Base-by-base conservation (phyloP, 2,329 filamentous ascomycete genomes). In the Diaporthe eres region DNA sequence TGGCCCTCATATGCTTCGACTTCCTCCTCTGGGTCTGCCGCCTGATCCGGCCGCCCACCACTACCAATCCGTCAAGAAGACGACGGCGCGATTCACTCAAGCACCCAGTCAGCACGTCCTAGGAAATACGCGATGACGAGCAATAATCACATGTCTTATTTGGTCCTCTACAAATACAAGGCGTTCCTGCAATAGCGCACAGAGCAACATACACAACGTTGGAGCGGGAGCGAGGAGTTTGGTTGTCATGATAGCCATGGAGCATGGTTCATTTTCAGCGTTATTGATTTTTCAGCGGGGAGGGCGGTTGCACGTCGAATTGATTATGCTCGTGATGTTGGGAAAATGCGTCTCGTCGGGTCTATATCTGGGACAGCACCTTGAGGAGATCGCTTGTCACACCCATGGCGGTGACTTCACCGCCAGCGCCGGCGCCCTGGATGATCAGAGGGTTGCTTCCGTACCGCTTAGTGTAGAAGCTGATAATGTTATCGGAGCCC, bases 401-500 rank as follows among this genome's bases (percentile, higher is more conserved):
- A 76, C 97, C 97, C 96, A 98, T 98, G 39, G 97, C 97, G 47
- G 97, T 99, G 72, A 98, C 95, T 60, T 98, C 96, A 78, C 94
- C 96, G 80, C 97, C 97, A 37, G 97, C 97, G 77, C 96, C 97
- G 49, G 95, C 95, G 76, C 97, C 97, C 87, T 98, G 96, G 78
- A 99, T 92, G 82, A 98, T 98, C 78, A 99, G 88, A 58, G 97
- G 96, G 85, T 96, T 97, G 82, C 88, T 90, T 75, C 95, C 95
- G 83, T 99, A 99, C 81, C 97, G 91, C 89, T 97, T 94, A 8
- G 97, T 99, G 86, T 98, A 98, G 88, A 99, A 98, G 88, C 93
- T 98, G 83, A 99, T 98, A 83, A 99, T 98, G 88, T 99, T 99
- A 84, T 98, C 97, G 84, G 96, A 98, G 49, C 97, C 97, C 90